Evolutionary conservation across 2,329 filamentous ascomycete genomes (phyloP), one percentile per base, ranked within the genome.

Genomic region (Orbilia javanica): DNA sequence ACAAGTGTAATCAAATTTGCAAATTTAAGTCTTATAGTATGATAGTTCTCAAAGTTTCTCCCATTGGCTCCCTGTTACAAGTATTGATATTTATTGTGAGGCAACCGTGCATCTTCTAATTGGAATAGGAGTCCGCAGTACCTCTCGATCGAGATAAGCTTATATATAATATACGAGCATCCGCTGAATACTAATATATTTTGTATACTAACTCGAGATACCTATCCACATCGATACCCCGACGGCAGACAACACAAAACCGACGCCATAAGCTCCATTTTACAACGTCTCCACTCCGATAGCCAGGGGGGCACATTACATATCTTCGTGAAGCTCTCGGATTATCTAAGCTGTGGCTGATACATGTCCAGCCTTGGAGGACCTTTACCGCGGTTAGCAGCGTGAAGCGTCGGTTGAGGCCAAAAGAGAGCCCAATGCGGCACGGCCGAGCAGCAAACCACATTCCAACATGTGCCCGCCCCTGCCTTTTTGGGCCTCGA

Each of bases 311-410:
- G n/a, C n/a, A n/a, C n/a, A n/a, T n/a, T n/a, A n/a, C n/a, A n/a
- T n/a, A n/a, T n/a, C n/a, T 8, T 29, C 22, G 20, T 22, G 60
- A 73, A 73, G 69, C 39, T 20, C 11, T 29, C 39, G 42, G 66
- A 77, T 77, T 77, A 77, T 71, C 60, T 77, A 75, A 75, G 50
- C 71, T 71, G 73, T 70, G 66, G 73, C 66, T 60, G 50, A 50
- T 66, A 64, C 8, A 10, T 15, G 7, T 25, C 3, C 4, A 18
- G 39, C 4, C 46, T 34, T 27, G 39, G 11, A 34, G 27, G 50
- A 4, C 18, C 39, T 76, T 69, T 68, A 69, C 73, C 73, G 73
- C 73, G 73, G 73, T 70, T 71, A 57, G 70, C 52, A 50, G 70
- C 55, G 55, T 66, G 60, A 68, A 68, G 65, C 65, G 65, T 68